Base-by-base conservation (phyloP, 805 yeast species). In the Candida easanensis region DNA sequence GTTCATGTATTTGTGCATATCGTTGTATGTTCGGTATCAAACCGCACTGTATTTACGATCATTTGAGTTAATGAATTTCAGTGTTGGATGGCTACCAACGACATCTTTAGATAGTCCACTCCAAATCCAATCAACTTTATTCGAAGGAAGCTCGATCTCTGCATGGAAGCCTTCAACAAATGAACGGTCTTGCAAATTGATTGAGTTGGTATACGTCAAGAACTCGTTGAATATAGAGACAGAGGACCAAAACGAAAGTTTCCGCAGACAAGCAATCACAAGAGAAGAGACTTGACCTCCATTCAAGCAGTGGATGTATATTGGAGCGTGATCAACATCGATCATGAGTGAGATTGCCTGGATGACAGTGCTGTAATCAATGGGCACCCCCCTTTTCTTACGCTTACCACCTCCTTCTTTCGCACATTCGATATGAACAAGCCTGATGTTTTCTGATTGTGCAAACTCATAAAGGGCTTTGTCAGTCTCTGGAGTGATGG, bases 211-310 rank as follows among this genome's bases (percentile, higher is more conserved):
- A 61, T 78, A 90, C 43, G 81, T 78, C 33, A 84, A 74, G 56
- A 85, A 90, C 64, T 91, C 99, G 50, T 83, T 87, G 54, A 86
- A 79, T 13, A 91, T 89, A 0, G 97, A 82, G 3, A 88, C 87
- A 6, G 86, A 76, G 9, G 93, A 82, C 99, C 99, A 93, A 53
- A 84, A 79, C 20, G 88, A 84, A 16, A 86, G 65, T 52, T 86
- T 86, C 27, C 99, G 66, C 30, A 89, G 65, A 60, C 97, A 89
- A 4, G 97, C 98, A 19, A 91, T 76, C 1, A 88, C 79, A 36
- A 93, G 68, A 19, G 91, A 79, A 0, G 96, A 87, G 2, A 87
- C 84, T 50, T 88, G 89, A 9, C 95, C 89, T 0, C 97, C 98
- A 58, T 88, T 90, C 20, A 82, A 66, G 62, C 98, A 91, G 63